phyloP scores from a whole-genome alignment of 2,329 filamentous ascomycete genomes.

The Aspergillus oerlinghausenensis region DNA sequence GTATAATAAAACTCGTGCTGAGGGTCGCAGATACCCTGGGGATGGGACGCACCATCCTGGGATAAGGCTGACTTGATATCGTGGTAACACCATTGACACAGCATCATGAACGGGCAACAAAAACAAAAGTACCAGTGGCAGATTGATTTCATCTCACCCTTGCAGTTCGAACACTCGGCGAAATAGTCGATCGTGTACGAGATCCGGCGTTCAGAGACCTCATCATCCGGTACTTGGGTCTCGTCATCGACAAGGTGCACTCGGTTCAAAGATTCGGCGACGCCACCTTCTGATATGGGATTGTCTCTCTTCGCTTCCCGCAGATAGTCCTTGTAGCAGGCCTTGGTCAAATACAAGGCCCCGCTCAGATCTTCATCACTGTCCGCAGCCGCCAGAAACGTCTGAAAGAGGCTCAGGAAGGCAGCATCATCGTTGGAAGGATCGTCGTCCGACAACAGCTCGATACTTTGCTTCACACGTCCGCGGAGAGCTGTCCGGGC shows the following conservation, averaged over 20 bases:
- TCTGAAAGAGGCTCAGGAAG: neutral
- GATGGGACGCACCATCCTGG: neutral
- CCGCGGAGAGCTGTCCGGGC: constrained; percentile 4
- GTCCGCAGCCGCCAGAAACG: neutral
- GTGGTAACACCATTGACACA: constrained; percentile 2
- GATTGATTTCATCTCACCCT: neutral
- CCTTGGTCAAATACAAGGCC: neutral
- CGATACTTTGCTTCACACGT: neutral
- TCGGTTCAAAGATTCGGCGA: neutral
- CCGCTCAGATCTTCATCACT: neutral
- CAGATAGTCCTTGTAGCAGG: neutral
- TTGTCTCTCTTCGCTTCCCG: neutral
- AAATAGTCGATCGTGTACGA: neutral
- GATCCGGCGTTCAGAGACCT: neutral
- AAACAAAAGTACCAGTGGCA: constrained; percentile 1
- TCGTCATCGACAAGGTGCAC: neutral
- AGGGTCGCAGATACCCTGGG: neutral
- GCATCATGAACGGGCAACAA: neutral
- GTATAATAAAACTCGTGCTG: neutral
- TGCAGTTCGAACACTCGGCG: constrained; percentile 2
- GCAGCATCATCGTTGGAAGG: neutral
- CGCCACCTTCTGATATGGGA: neutral
- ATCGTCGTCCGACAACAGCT: constrained; percentile 1
- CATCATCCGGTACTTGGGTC: neutral
- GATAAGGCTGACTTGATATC: neutral